A percentile compares a stretch with the other conserved stretches of the same genome.
These are phyloP conservation scores for Pyrenula massariospora DNA, from an alignment of 495 filamentous ascomycete species.

Conservation along the genomic window DNA sequence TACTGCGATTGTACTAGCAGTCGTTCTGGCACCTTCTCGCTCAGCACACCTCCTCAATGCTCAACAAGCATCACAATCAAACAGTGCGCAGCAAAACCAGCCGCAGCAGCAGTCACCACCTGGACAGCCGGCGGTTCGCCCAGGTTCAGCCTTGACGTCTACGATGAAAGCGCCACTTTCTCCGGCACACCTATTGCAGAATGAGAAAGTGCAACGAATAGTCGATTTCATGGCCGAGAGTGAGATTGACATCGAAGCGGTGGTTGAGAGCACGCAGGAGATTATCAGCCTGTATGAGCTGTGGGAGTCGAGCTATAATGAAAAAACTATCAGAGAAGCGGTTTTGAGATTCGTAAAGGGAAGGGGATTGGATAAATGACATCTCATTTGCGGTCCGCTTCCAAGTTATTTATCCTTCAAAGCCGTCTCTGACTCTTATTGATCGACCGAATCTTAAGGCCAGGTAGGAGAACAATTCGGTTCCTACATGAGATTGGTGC, in stretches of 20 bases:
- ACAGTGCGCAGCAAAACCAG: constrained; percentile 18
- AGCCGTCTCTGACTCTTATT: no score
- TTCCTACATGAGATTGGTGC: no score
- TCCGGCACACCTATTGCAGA: not conserved
- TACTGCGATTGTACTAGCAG: constrained; percentile 76
- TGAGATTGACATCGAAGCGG: constrained; percentile 79
- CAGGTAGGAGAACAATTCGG: no score
- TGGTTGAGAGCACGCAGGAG: constrained; percentile 91
- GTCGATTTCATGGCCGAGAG: constrained; percentile 84
- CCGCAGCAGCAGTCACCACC: constrained; percentile 24
- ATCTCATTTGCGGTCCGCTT: no score
- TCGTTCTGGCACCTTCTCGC: constrained; percentile 52
- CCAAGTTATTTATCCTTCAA: no score
- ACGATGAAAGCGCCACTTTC: not conserved
- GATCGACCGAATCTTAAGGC: no score
- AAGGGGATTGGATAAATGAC: constrained; percentile 67
- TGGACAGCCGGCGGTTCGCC: not conserved
- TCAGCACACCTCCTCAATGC: not conserved
- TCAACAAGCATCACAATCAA: not conserved
- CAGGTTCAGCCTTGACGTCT: not conserved
- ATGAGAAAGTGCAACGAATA: constrained; percentile 55
- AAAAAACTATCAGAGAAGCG: constrained; percentile 67
- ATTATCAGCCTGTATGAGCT: constrained; percentile 90
- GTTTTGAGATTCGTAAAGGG: constrained; percentile 77
- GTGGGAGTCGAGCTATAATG: constrained; percentile 74